These are phyloP conservation scores for Vitis vinifera DNA, from an alignment of 164 flowering plant genomes.

Conservation along the genomic window ASM3070453v1 NC_081806.1:1714501-1715000, in stretches of 20 bases:
- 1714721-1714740: too few species aligned
- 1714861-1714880: not conserved
- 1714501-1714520: not conserved
- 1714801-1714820: not conserved
- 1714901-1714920: too few species aligned
- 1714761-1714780: not conserved
- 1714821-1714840: not conserved
- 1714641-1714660: constrained; percentile 97
- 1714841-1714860: not conserved
- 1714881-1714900: not conserved
- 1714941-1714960: too few species aligned
- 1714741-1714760: not conserved
- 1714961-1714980: too few species aligned
- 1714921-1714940: too few species aligned
- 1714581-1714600: constrained; percentile 82
- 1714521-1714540: constrained; percentile 85
- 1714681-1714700: constrained; percentile 94
- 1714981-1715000: too few species aligned
- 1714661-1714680: constrained; percentile 98
- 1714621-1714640: constrained; percentile 72
- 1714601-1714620: constrained; percentile 91
- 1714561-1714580: constrained; percentile 98
- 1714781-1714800: not conserved
- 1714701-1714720: not conserved
- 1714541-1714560: constrained; percentile 93